Evolutionary conservation across 371 early-diverging fungal species (phyloP), one percentile per base, ranked within the genome.

Genomic region (Batrachochytrium dendrobatidis): DNA sequence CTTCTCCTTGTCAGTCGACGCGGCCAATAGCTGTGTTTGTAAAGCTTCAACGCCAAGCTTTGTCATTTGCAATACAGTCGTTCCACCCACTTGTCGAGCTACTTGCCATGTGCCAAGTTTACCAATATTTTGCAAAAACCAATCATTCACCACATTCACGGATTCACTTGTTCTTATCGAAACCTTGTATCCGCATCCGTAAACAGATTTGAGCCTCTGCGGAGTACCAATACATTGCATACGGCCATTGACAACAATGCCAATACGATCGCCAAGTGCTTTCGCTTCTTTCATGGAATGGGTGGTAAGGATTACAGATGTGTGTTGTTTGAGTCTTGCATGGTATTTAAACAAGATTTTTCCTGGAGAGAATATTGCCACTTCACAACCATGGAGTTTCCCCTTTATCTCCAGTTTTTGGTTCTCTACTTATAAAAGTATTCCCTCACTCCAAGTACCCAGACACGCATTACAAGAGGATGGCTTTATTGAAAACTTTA

Each of bases 181-280:
- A 32, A 51, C 51, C 30, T 29, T 51, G 51, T 51, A 51, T 3
- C 51, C 51, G 51, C 51, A 51, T 6, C 51, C 51, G 30, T 51
- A 51, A 7, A 51, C 51, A 28, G 51, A 12, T 22, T 51, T 51
- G 51, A 88, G 74, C 10, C 82, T 74, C 25, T 81, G 70, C 34
- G 71, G 82, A 24, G 73, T 68, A 26, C 82, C 86, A 30, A 85
- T 57, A 60, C 87, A 87, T 25, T 83, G 76, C 34, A 89, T 59
- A 2, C 77, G 79, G 25, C 87, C 87, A 48, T 86, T 82, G 51
- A 85, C 82, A 83, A 86, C 85, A 52, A 88, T 87, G 29, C 83
- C 87, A 49, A 88, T 84, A n/a, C 71, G 55, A 8, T 70, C 65
- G 61, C 75, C 33, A 33, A 51, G 52, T 28, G 52, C 8, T 17